phyloP scores from a whole-genome alignment of 257 asterid species.

The Ligustrum vulgare region DNA sequence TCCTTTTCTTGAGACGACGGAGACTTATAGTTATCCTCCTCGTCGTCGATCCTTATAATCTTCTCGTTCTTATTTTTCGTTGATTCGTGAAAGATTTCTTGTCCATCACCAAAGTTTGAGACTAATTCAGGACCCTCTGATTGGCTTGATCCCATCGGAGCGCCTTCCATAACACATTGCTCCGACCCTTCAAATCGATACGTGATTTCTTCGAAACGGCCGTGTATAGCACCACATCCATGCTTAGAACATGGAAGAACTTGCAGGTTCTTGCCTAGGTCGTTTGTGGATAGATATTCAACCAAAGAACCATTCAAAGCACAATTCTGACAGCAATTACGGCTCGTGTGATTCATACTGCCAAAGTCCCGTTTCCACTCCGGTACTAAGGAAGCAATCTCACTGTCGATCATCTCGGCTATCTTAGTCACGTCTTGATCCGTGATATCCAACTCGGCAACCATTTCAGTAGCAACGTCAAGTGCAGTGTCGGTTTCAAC shows the following conservation, averaged over 20 bases:
- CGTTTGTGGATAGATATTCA: constrained; percentile 24
- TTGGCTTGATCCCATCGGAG: constrained; percentile 26
- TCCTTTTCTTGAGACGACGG: constrained; percentile 26
- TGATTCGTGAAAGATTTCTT: constrained; percentile 31
- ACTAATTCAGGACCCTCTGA: not conserved
- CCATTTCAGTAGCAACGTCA: constrained; percentile 58
- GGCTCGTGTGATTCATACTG: constrained; percentile 31
- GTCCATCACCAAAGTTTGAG: not conserved
- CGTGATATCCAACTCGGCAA: constrained; percentile 47
- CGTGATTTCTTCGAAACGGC: constrained; percentile 52
- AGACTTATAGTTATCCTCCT: not conserved
- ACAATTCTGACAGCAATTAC: constrained; percentile 39
- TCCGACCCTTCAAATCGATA: constrained; percentile 36
- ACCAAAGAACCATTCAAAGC: constrained; percentile 42
- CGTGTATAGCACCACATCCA: constrained; percentile 52
- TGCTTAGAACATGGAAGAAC: constrained; percentile 36
- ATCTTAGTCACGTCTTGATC: constrained; percentile 52
- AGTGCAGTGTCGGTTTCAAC: constrained; percentile 44
- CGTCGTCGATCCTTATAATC: not conserved
- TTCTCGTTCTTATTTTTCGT: not conserved
- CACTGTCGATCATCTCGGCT: constrained; percentile 56
- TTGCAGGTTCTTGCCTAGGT: constrained; percentile 23
- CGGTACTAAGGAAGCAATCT: constrained; percentile 48
- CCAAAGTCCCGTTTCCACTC: constrained; percentile 49
- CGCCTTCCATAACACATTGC: constrained; percentile 18